Conservation (phyloP, 139 green algal species). For the Chlorella sp. region DNA sequence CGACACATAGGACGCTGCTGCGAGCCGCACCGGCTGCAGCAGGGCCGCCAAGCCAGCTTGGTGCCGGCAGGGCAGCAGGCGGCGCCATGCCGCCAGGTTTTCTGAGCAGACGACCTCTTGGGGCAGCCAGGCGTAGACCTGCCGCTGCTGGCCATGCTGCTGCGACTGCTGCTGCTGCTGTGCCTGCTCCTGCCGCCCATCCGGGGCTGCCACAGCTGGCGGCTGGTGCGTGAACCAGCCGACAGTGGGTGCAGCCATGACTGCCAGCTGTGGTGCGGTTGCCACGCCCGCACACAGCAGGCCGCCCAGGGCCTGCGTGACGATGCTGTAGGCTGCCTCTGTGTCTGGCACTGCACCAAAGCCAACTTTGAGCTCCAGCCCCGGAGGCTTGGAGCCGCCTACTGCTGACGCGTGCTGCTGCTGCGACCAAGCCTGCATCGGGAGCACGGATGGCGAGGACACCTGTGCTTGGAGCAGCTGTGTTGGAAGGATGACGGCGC, state of each 20-base stretch:
- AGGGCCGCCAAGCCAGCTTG: slow-evolving; percentile 63
- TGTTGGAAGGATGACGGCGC: background rate
- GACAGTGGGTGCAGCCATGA: slow-evolving; percentile 14
- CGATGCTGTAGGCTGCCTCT: slow-evolving; percentile 43
- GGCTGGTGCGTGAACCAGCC: slow-evolving; percentile 6
- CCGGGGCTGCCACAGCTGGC: background rate
- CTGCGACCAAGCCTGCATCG: slow-evolving; percentile 19
- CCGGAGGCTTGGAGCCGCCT: background rate
- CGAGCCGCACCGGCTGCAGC: slow-evolving; percentile 62
- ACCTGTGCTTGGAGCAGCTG: background rate
- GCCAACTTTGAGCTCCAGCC: slow-evolving; percentile 11
- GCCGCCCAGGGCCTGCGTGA: slow-evolving; percentile 65
- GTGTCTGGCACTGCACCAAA: background rate
- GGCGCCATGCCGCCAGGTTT: slow-evolving; percentile 92
- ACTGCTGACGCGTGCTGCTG: background rate
- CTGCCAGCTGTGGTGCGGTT: background rate
- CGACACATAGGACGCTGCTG: slow-evolving; percentile 62
- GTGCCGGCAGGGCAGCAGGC: slow-evolving; percentile 87
- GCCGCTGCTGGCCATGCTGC: background rate
- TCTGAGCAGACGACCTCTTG: slow-evolving; percentile 88
- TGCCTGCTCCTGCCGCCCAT: too few species aligned
- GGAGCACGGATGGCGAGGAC: background rate
- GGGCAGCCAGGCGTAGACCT: slow-evolving; percentile 71
- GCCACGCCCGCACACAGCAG: slow-evolving; percentile 65
- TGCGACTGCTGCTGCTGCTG: background rate